Percentiles rank a stretch among this genome's conserved stretches.
phyloP scores from a whole-genome alignment of 2,329 filamentous ascomycete genomes.

The Trichothecium roseum region DNA sequence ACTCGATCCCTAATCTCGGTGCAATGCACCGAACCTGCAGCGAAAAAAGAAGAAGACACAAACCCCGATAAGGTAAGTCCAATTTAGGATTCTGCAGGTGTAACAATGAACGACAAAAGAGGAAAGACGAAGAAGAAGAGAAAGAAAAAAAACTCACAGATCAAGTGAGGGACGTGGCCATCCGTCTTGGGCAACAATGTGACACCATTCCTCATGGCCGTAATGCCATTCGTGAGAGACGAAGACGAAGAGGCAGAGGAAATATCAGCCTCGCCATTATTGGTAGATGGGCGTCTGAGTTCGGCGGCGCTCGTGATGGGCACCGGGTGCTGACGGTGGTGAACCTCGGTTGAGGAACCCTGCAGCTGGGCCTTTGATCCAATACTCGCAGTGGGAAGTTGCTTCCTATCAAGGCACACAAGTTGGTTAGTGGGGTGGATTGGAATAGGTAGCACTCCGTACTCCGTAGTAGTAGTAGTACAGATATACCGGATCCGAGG shows the following conservation, averaged over 20 bases:
- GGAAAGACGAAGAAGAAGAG: conserved; percentile 7
- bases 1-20: not conserved
- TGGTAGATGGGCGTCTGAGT: conserved; percentile 23
- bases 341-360: conserved; percentile 31
- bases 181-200: conserved; percentile 18
- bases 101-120: conserved; percentile 9
- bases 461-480: no score
- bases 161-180: conserved; percentile 30
- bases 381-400: conserved; percentile 27
- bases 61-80: not conserved
- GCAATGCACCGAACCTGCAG: not conserved
- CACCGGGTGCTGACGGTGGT: conserved; percentile 13
- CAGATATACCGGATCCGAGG: not conserved
- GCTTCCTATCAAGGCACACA: conserved; percentile 30
- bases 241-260: conserved; percentile 9
- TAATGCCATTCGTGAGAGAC: not conserved
- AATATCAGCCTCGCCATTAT: conserved; percentile 10
- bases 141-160: conserved; percentile 8
- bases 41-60: not conserved
- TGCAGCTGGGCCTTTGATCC: conserved; percentile 16
- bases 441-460: no score
- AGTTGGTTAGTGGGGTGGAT: no score
- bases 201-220: not conserved
- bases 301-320: conserved; percentile 27
- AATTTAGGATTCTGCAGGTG: not conserved